Evolutionary conservation across 1,139 yeast genomes (phyloP).

Genomic region (Scheffersomyces lignicola): DNA sequence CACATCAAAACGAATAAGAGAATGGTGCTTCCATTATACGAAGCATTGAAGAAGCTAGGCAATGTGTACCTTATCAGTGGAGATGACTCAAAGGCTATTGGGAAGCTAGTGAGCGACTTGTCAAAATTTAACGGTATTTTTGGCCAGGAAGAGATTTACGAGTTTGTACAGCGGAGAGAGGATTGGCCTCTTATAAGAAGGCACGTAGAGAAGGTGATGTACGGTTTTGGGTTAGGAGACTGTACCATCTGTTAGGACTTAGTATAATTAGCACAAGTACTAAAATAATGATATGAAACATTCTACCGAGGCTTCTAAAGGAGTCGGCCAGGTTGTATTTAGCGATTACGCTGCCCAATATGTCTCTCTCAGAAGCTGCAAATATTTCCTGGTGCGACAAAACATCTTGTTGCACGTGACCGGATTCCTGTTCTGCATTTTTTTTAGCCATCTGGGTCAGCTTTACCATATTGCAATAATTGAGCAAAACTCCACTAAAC

Average conservation of each 20-base stretch:
- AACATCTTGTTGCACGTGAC: constrained; percentile 1
- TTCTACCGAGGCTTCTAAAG: too few species aligned
- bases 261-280: neutral
- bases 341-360: too few species aligned
- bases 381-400: too few species aligned
- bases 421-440: neutral
- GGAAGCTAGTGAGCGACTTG: constrained; percentile 78
- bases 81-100: constrained; percentile 78
- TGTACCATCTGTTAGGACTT: constrained; percentile 53
- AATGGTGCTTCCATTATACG: constrained; percentile 72
- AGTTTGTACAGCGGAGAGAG: constrained; percentile 81
- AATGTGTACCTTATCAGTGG: constrained; percentile 78
- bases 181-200: constrained; percentile 80
- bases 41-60: constrained; percentile 80
- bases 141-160: constrained; percentile 90
- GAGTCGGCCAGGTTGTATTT: too few species aligned
- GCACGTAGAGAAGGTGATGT: constrained; percentile 93
- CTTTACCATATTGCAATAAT: neutral
- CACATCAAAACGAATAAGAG: constrained; percentile 62
- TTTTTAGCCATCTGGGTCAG: neutral
- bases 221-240: constrained; percentile 77
- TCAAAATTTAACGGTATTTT: constrained; percentile 87
- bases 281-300: neutral
- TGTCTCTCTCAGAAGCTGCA: too few species aligned
- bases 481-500: neutral